phyloP scores from a whole-genome alignment of 345 rosid genomes.

The Lepidium sativum region DNA sequence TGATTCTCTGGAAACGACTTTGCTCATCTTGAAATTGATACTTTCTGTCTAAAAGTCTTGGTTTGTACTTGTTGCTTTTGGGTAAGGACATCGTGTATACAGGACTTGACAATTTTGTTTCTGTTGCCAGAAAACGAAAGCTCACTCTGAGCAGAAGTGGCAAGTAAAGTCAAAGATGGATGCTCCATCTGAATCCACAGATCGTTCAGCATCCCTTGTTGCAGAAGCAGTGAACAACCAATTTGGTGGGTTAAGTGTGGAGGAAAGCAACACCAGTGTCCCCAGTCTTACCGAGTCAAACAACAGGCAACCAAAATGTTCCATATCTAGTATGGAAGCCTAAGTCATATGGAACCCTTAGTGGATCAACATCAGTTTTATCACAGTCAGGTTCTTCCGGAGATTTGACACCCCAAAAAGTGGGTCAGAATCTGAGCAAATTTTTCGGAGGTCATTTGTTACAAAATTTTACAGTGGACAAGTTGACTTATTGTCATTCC shows the following conservation, averaged over 20 bases:
- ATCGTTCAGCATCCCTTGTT: conserved; percentile 15
- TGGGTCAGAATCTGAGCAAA: conserved; percentile 36
- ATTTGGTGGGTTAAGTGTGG: conserved; percentile 43
- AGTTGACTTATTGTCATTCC: conserved; percentile 50
- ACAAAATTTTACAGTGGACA: conserved; percentile 60
- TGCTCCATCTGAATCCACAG: conserved; percentile 19
- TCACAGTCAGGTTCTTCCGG: conserved; percentile 15
- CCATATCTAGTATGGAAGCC: conserved; percentile 41
- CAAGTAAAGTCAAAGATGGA: conserved; percentile 22
- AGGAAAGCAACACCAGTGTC: conserved; percentile 27
- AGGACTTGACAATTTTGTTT: neutral
- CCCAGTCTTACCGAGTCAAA: conserved; percentile 6
- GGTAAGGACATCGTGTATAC: neutral
- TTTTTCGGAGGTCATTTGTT: conserved; percentile 35
- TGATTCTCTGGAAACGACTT: neutral
- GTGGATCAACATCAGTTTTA: conserved; percentile 24
- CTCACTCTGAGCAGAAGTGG: conserved; percentile 27
- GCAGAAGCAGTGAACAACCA: conserved; percentile 32
- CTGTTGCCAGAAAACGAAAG: conserved; percentile 32
- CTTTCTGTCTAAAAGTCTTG: neutral
- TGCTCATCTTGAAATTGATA: neutral
- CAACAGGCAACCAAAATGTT: conserved; percentile 22
- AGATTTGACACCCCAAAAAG: conserved; percentile 17
- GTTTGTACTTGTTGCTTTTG: neutral
- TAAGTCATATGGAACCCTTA: conserved; percentile 47